Percentiles rank a stretch among this genome's conserved stretches.
Conservation (phyloP, 352 stramenopile species). For the Vaucheria bursata region DNA sequence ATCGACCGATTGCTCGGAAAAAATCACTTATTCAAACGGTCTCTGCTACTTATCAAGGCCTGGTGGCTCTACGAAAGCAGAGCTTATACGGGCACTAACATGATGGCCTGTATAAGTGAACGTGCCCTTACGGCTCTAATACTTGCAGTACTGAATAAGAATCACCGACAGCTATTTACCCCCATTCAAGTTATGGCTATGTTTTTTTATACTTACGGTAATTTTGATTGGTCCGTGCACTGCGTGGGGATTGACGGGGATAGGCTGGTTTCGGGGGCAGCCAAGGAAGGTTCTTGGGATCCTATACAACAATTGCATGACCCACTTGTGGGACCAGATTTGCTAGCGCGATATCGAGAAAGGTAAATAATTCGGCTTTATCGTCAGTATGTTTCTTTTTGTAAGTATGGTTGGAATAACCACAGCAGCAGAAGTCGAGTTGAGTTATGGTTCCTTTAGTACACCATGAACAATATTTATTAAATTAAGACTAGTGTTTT, state of each 20-base stretch:
- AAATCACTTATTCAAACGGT: constrained; percentile 73
- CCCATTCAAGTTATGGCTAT: constrained; percentile 66
- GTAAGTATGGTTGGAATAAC: no score
- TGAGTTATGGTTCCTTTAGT: no score
- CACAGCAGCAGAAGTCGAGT: no score
- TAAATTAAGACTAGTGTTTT: no score
- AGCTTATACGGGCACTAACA: constrained; percentile 58
- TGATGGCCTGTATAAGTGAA: constrained; percentile 66
- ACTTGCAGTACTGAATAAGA: constrained; percentile 72
- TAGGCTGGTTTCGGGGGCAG: background rate
- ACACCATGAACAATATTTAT: no score
- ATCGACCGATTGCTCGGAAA: constrained; percentile 65
- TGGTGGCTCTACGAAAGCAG: constrained; percentile 75
- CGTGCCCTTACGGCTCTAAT: constrained; percentile 77
- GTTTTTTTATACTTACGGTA: constrained; percentile 68
- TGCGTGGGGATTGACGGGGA: constrained; percentile 65
- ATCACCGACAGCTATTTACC: constrained; percentile 60
- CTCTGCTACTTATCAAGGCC: constrained; percentile 72
- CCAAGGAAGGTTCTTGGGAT: background rate
- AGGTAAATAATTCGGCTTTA: background rate
- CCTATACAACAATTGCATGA: background rate
- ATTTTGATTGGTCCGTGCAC: constrained; percentile 71
- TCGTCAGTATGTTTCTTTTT: no score
- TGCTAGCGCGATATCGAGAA: background rate
- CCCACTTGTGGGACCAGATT: background rate